phyloP scores from a whole-genome alignment of 164 flowering plant genomes.

The Aristolochia contorta region DNA sequence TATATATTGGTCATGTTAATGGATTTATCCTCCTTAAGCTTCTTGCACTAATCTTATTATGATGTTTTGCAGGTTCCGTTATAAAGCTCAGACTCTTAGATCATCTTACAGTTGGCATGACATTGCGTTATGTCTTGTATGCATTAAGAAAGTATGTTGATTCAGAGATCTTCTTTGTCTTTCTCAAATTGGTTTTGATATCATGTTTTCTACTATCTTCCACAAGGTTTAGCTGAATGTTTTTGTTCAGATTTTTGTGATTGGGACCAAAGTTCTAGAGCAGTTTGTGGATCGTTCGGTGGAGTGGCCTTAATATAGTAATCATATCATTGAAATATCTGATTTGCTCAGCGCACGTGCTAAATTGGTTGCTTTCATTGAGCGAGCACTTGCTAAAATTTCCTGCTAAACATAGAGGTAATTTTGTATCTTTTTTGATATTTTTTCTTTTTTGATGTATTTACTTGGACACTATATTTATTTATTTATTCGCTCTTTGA shows the following conservation, averaged over 20 bases:
- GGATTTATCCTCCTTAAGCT: too few species aligned
- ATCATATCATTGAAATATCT: constrained; percentile 94
- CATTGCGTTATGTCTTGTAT: constrained; percentile 83
- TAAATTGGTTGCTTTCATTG: constrained; percentile 76
- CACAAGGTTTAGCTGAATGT: neutral
- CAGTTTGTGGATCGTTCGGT: constrained; percentile 86
- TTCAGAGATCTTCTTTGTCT: constrained; percentile 55
- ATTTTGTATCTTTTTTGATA: neutral
- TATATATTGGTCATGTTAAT: too few species aligned
- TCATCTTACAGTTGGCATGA: constrained; percentile 85
- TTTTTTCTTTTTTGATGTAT: neutral
- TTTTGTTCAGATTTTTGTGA: constrained; percentile 65
- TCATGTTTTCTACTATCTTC: neutral
- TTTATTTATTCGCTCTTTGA: neutral
- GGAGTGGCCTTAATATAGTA: constrained; percentile 98
- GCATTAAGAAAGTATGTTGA: constrained; percentile 90
- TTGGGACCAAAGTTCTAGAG: constrained; percentile 89
- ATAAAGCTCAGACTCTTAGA: constrained; percentile 92
- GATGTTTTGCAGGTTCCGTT: constrained; percentile 52
- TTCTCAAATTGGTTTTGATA: neutral
- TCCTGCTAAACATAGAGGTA: constrained; percentile 45
- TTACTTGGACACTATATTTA: neutral
- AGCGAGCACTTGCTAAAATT: constrained; percentile 65
- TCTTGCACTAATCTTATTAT: neutral
- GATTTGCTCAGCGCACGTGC: constrained; percentile 76